Evolutionary conservation across 1,284 basidiomycete genomes (phyloP), one percentile per base, ranked within the genome.

Genomic region (Fomitiporia mediterranea): DNA sequence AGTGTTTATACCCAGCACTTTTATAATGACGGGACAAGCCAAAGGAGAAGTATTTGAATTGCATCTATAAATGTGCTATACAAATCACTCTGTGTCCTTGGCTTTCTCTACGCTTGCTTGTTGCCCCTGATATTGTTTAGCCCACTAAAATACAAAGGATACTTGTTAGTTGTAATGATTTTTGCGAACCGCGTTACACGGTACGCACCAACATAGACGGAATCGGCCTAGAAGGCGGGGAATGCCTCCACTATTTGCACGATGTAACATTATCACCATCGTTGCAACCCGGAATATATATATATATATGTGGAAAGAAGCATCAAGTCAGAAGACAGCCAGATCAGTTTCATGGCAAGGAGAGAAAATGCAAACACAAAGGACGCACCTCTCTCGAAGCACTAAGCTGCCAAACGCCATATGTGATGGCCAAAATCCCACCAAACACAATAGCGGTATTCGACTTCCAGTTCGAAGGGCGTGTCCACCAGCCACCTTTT

Each of bases 401-500:
- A 61, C 84, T 86, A 51, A 85, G 66, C 39, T 70, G 75, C 78
- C 81, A 87, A 7, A 78, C 75, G 7, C 73, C 80, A 59, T 80
- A 85, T 13, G 79, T 77, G n/a, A 80, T 66, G 3, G 72, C 75
- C 47, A 81, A 63, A 55, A 88, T 83, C 11, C 84, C 84, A 50
- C 72, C 70, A 63, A 79, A 77, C 1, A 78, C 74, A 42, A 88
- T 75, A 0, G 77, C 77, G 1, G 85, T 88, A 69, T 88, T 88
- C 19, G 77, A 67, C 50, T 78, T 80, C 84, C 85, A 88, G 66
- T 86, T 86, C 11, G 80, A 75, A 3, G 85, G 85, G 13, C 83
- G 77, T 25, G 78, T 78, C 84, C 85, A 88, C 84, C 85, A 88
- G 62, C 84, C 85, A 72, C 85, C 85, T 87, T 58, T n/a, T 55